Evolutionary conservation across 306 rosid genomes (phyloP).

Genomic region (Gillenia trifoliata): DNA sequence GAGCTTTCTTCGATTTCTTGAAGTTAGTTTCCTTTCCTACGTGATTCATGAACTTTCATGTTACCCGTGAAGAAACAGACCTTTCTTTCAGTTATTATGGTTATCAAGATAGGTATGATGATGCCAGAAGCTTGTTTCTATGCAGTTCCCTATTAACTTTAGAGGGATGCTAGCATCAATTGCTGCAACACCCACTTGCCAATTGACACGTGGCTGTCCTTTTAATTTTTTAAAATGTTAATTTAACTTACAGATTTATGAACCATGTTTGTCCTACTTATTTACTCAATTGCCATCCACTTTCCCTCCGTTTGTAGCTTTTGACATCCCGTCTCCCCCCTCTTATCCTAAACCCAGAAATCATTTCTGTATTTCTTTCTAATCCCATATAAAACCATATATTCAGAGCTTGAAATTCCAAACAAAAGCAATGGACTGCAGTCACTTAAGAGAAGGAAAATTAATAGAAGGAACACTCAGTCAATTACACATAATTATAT

Average conservation of each 20-base stretch:
- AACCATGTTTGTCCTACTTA: not conserved
- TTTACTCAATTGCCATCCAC: not conserved
- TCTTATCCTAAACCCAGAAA: not conserved
- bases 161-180: not conserved
- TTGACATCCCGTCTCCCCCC: not conserved
- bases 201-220: not conserved
- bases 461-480: not conserved
- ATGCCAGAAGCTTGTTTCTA: not conserved
- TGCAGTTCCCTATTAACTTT: not conserved
- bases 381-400: not conserved
- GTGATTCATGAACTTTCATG: not conserved
- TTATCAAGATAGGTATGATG: not conserved
- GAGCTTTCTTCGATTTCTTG: not conserved
- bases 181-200: not conserved
- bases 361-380: not conserved
- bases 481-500: not conserved
- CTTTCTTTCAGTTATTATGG: not conserved
- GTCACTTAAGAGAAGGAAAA: not conserved
- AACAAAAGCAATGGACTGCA: not conserved
- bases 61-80: not conserved
- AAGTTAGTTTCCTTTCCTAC: not conserved
- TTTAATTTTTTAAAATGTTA: too few relatives aligned
- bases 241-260: not conserved
- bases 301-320: not conserved
- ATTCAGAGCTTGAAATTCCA: not conserved